These are phyloP conservation scores for Dendrobium officinale DNA, from an alignment of 106 monocot species.

Conservation along the genomic window DNA sequence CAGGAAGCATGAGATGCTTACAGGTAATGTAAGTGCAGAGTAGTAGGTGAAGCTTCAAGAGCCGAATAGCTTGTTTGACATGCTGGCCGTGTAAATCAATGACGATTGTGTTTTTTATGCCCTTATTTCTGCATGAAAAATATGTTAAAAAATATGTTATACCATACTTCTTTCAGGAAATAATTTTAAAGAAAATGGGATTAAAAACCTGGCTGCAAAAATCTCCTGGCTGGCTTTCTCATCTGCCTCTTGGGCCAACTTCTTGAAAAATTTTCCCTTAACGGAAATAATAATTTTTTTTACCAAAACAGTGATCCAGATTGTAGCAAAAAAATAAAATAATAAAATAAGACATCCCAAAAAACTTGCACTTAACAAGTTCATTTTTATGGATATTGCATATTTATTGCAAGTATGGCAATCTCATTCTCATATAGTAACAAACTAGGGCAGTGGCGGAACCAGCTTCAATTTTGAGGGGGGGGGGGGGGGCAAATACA, in stretches of 20 bases:
- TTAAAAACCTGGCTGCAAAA: conserved; percentile 64
- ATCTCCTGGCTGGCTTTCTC: conserved; percentile 80
- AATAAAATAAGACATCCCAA: background rate
- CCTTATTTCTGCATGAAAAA: conserved; percentile 63
- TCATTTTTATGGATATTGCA: background rate
- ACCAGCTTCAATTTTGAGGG: no score
- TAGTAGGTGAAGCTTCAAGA: conserved; percentile 82
- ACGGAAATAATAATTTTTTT: background rate
- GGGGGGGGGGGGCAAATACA: no score
- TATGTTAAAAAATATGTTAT: background rate
- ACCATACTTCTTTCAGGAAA: background rate
- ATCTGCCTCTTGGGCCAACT: conserved; percentile 71
- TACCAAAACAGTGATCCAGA: background rate
- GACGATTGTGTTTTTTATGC: conserved; percentile 59
- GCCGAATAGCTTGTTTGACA: conserved; percentile 68
- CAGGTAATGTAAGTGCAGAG: conserved; percentile 71
- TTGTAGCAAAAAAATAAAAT: background rate
- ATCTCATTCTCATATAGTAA: background rate
- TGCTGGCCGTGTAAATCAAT: conserved; percentile 98
- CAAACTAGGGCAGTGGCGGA: no score
- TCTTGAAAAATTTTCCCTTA: conserved; percentile 57
- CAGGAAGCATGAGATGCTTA: conserved; percentile 23
- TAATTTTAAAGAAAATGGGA: background rate
- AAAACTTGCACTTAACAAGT: background rate
- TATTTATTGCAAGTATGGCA: background rate